phyloP scores from a whole-genome alignment of 331 rosid genomes.

The Dryas integrifolia region DNA sequence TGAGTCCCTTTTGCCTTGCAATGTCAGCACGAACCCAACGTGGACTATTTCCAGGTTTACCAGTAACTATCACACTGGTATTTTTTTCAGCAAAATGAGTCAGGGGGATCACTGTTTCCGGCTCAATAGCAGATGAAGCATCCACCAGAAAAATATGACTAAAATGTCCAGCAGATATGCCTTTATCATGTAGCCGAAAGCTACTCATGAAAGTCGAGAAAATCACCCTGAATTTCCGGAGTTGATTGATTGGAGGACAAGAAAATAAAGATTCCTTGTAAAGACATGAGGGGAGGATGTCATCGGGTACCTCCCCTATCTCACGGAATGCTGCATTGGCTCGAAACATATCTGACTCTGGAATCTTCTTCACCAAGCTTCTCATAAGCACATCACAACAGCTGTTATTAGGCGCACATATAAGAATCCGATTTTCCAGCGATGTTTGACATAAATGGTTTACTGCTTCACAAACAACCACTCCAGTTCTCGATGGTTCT shows the following conservation, averaged over 20 bases:
- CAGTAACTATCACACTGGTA: slow-evolving; percentile 34
- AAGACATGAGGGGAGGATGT: slow-evolving; percentile 31
- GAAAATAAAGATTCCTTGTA: slow-evolving; percentile 24
- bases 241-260: slow-evolving; percentile 28
- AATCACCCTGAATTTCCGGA: slow-evolving; percentile 29
- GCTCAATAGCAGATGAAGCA: slow-evolving; percentile 39
- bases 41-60: slow-evolving; percentile 16
- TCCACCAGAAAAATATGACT: slow-evolving; percentile 46
- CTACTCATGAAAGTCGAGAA: slow-evolving; percentile 41
- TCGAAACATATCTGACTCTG: slow-evolving; percentile 32
- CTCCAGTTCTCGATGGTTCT: slow-evolving; percentile 16
- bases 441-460: slow-evolving; percentile 15
- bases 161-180: slow-evolving; percentile 41
- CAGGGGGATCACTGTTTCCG: slow-evolving; percentile 27
- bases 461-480: slow-evolving; percentile 28
- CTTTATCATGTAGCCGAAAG: slow-evolving; percentile 35
- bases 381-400: slow-evolving; percentile 35
- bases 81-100: slow-evolving; percentile 25
- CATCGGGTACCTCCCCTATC: slow-evolving; percentile 25
- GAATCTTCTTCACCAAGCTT: slow-evolving; percentile 28
- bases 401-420: slow-evolving; percentile 36
- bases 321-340: slow-evolving; percentile 41
- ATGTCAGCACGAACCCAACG: slow-evolving; percentile 34
- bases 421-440: slow-evolving; percentile 20
- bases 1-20: slow-evolving; percentile 30